A percentile compares a stretch with the other conserved stretches of the same genome.
These are phyloP conservation scores for Nicotiana tabacum DNA, from an alignment of 257 asterid genomes.

Conservation along the genomic window DNA sequence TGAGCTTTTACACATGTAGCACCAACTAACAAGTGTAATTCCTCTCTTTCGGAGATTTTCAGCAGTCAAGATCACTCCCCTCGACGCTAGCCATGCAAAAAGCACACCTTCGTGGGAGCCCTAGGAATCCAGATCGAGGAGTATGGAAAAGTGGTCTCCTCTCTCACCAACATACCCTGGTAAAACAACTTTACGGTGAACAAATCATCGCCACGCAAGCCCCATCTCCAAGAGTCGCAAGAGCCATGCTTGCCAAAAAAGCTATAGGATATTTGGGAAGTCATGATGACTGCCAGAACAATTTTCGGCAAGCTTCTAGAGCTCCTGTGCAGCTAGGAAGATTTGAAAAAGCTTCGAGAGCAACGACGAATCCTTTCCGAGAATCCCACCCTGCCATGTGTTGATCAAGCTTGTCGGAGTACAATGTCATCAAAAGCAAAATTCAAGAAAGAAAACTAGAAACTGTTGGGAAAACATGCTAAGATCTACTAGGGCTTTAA, in stretches of 20 bases:
- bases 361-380: background rate
- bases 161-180: no score
- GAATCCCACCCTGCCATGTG: background rate
- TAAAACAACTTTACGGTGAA: no score
- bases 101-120: no score
- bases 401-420: background rate
- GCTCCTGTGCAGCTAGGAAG: background rate
- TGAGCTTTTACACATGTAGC: no score
- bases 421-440: background rate
- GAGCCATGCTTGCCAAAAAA: background rate
- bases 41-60: no score
- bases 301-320: background rate
- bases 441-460: background rate
- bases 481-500: background rate
- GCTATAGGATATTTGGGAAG: background rate
- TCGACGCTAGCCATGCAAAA: no score
- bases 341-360: background rate
- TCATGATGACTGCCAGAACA: background rate
- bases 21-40: no score
- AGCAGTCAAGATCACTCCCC: no score
- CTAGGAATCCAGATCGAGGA: no score
- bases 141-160: no score
- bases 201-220: no score
- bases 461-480: background rate
- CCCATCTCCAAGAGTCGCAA: no score